Evolutionary conservation across 257 asterid species (phyloP).

Genomic region (Echium plantagineum): DNA sequence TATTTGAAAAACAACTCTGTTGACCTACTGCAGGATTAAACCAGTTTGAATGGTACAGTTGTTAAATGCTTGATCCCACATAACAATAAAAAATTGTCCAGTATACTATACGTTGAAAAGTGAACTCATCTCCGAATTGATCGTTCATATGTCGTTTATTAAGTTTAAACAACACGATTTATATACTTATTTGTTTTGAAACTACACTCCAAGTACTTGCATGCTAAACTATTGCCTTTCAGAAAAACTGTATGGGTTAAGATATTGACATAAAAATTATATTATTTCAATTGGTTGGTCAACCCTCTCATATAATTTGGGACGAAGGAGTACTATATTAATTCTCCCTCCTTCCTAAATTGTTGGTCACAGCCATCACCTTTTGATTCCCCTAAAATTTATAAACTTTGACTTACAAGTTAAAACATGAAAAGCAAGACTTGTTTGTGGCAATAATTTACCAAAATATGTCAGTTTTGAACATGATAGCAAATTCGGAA

Average conservation of each 20-base stretch:
- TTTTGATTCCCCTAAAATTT: background rate
- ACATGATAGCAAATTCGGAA: background rate
- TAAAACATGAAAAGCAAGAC: background rate
- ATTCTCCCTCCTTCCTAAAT: background rate
- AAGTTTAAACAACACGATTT: no score
- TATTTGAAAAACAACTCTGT: no score
- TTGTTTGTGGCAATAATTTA: background rate
- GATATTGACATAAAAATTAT: background rate
- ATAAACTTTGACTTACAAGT: background rate
- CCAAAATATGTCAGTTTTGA: background rate
- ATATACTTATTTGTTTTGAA: no score
- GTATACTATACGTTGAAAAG: no score
- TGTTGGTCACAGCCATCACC: background rate
- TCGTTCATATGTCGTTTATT: no score
- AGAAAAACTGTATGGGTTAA: background rate
- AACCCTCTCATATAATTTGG: background rate
- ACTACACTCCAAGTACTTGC: no score
- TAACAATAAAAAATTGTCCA: no score
- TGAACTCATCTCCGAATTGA: no score
- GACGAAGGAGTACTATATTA: background rate
- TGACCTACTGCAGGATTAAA: no score
- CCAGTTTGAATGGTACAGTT: no score
- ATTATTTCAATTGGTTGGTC: background rate
- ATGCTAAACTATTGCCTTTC: no score
- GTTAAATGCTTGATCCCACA: no score